phyloP scores from a whole-genome alignment of 495 filamentous ascomycete species.

The Daldinia loculata region DNA sequence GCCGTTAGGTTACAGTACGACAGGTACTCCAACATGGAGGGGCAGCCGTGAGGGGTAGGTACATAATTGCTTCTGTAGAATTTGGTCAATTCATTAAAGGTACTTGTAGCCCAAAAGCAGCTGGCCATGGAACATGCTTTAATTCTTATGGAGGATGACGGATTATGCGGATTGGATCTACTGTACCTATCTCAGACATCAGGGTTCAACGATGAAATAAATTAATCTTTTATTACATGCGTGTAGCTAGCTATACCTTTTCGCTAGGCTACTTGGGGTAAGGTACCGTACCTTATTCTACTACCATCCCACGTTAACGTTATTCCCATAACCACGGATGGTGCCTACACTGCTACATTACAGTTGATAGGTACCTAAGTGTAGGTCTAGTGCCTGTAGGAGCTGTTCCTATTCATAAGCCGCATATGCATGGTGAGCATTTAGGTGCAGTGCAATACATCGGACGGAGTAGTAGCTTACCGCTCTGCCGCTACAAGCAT shows the following conservation, averaged over 20 bases:
- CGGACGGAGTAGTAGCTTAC: constrained; percentile 39
- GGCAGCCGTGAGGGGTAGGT: constrained; percentile 34
- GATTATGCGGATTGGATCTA: not conserved
- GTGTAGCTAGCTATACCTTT: not conserved
- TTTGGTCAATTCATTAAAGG: not conserved
- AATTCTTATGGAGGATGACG: not conserved
- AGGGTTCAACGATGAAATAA: not conserved
- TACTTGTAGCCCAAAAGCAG: not conserved
- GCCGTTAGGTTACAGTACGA: constrained; percentile 10
- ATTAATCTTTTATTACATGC: not conserved
- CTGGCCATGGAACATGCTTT: not conserved
- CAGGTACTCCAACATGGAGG: constrained; percentile 31
- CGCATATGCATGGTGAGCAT: constrained; percentile 29
- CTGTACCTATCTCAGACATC: not conserved
- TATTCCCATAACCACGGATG: constrained; percentile 2
- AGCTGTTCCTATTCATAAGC: constrained; percentile 15
- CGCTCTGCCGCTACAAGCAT: constrained; percentile 28
- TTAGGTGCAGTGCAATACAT: constrained; percentile 30
- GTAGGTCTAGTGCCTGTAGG: not conserved
- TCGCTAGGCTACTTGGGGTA: not conserved
- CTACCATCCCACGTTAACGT: not conserved
- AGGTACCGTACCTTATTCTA: not conserved
- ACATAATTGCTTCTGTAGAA: not conserved
- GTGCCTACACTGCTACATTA: not conserved
- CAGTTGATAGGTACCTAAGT: not conserved